phyloP scores from a whole-genome alignment of 2,329 filamentous ascomycete genomes.

The Aspergillus terreus region DNA sequence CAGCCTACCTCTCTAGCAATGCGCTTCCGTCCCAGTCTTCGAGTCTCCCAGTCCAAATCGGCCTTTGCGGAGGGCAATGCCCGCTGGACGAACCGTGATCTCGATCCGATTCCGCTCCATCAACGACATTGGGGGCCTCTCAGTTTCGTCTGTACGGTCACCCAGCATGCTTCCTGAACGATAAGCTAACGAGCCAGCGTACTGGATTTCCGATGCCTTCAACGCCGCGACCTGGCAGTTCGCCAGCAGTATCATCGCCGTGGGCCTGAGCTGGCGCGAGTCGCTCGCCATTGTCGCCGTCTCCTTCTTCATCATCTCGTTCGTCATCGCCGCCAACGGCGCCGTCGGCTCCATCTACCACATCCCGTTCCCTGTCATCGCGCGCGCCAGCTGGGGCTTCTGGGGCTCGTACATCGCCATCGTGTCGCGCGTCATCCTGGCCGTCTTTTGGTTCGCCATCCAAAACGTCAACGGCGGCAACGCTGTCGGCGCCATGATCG shows the following conservation, averaged over 20 bases:
- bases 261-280: constrained; percentile 55
- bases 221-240: constrained; percentile 55
- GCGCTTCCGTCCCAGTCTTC: constrained; percentile 30
- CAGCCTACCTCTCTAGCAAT: constrained; percentile 5
- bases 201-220: constrained; percentile 53
- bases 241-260: constrained; percentile 46
- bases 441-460: constrained; percentile 63
- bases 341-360: constrained; percentile 52
- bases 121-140: constrained; percentile 45
- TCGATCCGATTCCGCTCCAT: constrained; percentile 46
- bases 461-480: constrained; percentile 62
- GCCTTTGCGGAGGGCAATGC: constrained; percentile 44
- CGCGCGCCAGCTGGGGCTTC: constrained; percentile 55
- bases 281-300: constrained; percentile 47
- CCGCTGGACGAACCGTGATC: constrained; percentile 47
- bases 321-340: constrained; percentile 60
- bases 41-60: constrained; percentile 44
- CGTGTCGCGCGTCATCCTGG: constrained; percentile 51
- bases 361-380: constrained; percentile 55
- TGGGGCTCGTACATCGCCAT: constrained; percentile 56
- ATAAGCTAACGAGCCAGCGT: constrained; percentile 28
- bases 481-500: constrained; percentile 49
- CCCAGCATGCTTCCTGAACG: not conserved
- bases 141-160: constrained; percentile 35
- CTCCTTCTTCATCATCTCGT: constrained; percentile 51